Conservation (phyloP, 805 yeast genomes). For the Suhomyces sp. region DNA sequence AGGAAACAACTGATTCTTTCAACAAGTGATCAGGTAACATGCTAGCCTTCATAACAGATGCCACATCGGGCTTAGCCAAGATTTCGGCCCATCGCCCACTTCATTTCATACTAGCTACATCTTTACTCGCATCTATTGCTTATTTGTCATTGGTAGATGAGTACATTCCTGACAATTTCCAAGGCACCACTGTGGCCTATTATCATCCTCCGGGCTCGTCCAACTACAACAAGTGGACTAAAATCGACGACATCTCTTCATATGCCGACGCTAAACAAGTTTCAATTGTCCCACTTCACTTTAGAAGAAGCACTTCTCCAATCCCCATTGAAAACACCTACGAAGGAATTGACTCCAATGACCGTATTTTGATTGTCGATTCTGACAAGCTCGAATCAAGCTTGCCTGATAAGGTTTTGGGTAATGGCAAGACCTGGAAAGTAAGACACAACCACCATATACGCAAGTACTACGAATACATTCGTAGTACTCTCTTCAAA, state of each 20-base stretch:
- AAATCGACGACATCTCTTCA: slow-evolving; percentile 40
- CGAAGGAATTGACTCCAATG: slow-evolving; percentile 39
- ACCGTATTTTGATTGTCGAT: slow-evolving; percentile 40
- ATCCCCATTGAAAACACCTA: slow-evolving; percentile 33
- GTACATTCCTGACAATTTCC: slow-evolving; percentile 50
- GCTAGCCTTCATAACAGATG: slow-evolving; percentile 30
- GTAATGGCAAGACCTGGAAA: slow-evolving; percentile 56
- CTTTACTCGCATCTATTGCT: slow-evolving; percentile 74
- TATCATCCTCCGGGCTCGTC: slow-evolving; percentile 37
- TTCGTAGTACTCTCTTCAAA: slow-evolving; percentile 37
- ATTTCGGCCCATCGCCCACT: slow-evolving; percentile 79
- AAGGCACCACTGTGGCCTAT: slow-evolving; percentile 24
- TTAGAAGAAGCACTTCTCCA: slow-evolving; percentile 48
- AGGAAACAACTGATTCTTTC: background rate
- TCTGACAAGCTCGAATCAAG: slow-evolving; percentile 24
- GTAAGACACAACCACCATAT: slow-evolving; percentile 55
- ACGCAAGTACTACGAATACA: slow-evolving; percentile 54
- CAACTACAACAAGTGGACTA: slow-evolving; percentile 45
- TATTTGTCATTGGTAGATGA: slow-evolving; percentile 74
- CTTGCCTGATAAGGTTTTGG: slow-evolving; percentile 23
- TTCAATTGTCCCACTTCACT: slow-evolving; percentile 55
- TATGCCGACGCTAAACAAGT: slow-evolving; percentile 45
- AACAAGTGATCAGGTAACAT: slow-evolving; percentile 11
- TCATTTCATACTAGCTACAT: slow-evolving; percentile 71
- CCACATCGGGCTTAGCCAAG: slow-evolving; percentile 44